Conservation (phyloP, 108 stramenopile species). For the Cylindrotheca fusiformis region DNA sequence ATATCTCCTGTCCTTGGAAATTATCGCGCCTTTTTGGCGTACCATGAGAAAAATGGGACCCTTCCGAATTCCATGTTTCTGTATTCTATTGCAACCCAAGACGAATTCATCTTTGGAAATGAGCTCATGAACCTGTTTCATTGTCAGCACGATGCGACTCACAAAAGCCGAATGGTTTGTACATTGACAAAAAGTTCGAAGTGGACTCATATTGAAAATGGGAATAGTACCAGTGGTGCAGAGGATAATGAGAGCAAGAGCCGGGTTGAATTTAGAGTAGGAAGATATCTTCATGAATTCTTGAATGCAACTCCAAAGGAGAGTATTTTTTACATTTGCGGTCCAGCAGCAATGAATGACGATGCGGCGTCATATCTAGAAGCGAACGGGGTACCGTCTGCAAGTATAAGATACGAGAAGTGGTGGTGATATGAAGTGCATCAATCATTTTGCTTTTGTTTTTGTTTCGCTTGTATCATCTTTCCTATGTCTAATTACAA, state of each 20-base stretch:
- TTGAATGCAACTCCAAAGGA: constrained; percentile 9
- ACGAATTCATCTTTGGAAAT: constrained; percentile 29
- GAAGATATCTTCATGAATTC: constrained; percentile 14
- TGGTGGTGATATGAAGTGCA: constrained; percentile 29
- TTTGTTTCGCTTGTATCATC: no score
- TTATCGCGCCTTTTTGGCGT: constrained; percentile 22
- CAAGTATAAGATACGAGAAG: constrained; percentile 25
- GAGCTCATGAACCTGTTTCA: constrained; percentile 13
- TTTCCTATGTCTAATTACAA: no score
- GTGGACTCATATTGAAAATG: constrained; percentile 1
- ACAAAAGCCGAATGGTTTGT: constrained; percentile 15
- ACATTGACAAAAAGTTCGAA: constrained; percentile 4
- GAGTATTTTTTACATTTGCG: constrained; percentile 27
- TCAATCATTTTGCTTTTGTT: no score
- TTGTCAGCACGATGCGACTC: not conserved
- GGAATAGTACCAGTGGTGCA: no score
- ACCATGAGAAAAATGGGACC: not conserved
- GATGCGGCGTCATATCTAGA: constrained; percentile 16
- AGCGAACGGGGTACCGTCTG: not conserved
- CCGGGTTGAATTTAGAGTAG: constrained; percentile 7
- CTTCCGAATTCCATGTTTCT: constrained; percentile 10
- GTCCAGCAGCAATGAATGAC: constrained; percentile 25
- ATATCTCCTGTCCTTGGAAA: constrained; percentile 24
- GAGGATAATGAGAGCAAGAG: not conserved
- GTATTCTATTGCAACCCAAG: constrained; percentile 15